Evolutionary conservation across 2,329 filamentous ascomycete species (phyloP), one percentile per base, ranked within the genome.

Genomic region (Paracoccidioides brasiliensis): DNA sequence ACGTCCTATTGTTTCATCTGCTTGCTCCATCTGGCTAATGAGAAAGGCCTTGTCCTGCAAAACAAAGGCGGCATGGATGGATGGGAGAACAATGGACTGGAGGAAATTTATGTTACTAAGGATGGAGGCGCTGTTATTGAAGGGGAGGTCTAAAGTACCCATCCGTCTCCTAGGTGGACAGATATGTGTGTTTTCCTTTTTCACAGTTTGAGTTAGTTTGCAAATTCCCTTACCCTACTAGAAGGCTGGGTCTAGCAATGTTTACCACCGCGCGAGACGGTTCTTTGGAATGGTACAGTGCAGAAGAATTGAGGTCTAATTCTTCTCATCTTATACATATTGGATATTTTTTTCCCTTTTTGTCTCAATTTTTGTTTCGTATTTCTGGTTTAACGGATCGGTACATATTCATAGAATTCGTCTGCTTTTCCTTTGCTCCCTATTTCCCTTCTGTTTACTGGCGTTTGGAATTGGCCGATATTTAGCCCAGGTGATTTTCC

Each of bases 1-100:
- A 98, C 93, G 0, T 94, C 78, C 14, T 86, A 80, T 62, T 95
- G 93, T 69, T 98, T 97, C 73, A 98, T 98, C 60, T 94, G 88
- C 64, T 73, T 95, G 56, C 74, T 96, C 61, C 90, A 96, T 71
- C 69, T 96, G 64, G 90, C 90, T 57, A 96, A 96, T 71, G 90
- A 96, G 67, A 91, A 94, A 74, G 90, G 90, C 0, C 75, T 96
- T 42, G 78, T 86, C 30, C 86, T 96, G 59, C 80, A 86, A 61
- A 83, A 82, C 55, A 74, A 79, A 45, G 64, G 62, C 28, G 58
- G 62, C 32, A 57, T 58, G 41, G 56, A 61, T 41, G 59, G 52
- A 28, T 54, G 56, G 49, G 55, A 54, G 56, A 55, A 56, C 45
- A 54, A 65, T 49, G 69, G 63, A 15, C 58, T 75, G 22, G 72